A percentile compares a stretch with the other conserved stretches of the same genome.
Conservation (phyloP, 441 rosid genomes). For the Erodium texanum region DNA sequence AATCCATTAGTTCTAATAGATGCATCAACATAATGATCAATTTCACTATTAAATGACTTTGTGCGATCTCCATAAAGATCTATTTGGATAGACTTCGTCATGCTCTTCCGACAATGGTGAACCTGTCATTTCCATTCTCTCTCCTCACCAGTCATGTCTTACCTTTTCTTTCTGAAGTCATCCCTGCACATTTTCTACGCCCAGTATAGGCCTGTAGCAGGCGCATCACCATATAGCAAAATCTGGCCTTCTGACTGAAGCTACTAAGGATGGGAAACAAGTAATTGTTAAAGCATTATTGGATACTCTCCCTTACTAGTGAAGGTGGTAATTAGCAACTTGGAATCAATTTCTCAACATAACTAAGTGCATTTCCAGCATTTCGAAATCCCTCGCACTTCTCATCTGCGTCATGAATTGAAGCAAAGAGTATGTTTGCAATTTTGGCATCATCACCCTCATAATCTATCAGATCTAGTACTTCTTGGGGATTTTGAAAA, state of each 20-base stretch:
- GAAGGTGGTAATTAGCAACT: conserved; percentile 67
- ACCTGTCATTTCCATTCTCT: conserved; percentile 74
- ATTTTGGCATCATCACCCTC: conserved; percentile 45
- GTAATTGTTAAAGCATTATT: conserved; percentile 46
- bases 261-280: conserved; percentile 61
- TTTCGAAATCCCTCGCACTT: conserved; percentile 42
- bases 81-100: conserved; percentile 65
- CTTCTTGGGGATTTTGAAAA: no score
- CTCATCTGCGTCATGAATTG: conserved; percentile 62
- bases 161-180: conserved; percentile 74
- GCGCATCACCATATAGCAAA: conserved; percentile 88
- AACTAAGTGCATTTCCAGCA: conserved; percentile 31
- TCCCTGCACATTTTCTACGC: conserved; percentile 66
- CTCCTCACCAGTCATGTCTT: conserved; percentile 84
- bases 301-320: conserved; percentile 42
- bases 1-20: conserved; percentile 83
- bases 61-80: conserved; percentile 60
- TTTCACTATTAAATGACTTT: no score
- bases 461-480: conserved; percentile 49
- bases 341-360: conserved; percentile 28
- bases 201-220: conserved; percentile 64
- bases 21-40: conserved; percentile 82
- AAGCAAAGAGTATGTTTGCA: conserved; percentile 47
- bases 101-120: conserved; percentile 59
- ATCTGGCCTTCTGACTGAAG: conserved; percentile 60